Evolutionary conservation across 2,329 filamentous ascomycete species (phyloP).

Genomic region (Colletotrichum brevisporum): DNA sequence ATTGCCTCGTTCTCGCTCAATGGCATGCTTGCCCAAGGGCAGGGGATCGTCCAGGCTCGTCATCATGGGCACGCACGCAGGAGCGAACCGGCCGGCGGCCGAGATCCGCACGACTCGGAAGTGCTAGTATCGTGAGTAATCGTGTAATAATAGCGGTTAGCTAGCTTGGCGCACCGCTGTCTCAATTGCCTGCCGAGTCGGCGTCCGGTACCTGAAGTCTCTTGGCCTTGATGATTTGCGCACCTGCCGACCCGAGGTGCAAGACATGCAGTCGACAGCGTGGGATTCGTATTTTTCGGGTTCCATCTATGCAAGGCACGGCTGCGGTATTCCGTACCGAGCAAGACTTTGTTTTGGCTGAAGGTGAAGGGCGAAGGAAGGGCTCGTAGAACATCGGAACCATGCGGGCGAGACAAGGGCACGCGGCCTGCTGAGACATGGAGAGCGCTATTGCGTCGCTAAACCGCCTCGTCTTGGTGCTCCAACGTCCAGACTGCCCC

Average conservation of each 20-base stretch:
- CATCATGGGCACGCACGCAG: background rate
- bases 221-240: conserved; percentile 24
- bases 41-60: too few species aligned
- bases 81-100: background rate
- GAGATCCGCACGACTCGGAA: conserved; percentile 1
- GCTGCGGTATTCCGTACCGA: background rate
- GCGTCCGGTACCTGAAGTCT: conserved; percentile 4
- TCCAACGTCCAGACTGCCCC: background rate
- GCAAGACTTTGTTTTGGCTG: too few species aligned
- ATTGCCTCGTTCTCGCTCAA: background rate
- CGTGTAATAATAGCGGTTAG: background rate
- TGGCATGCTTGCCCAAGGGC: too few species aligned
- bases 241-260: conserved; percentile 21
- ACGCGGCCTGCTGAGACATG: conserved; percentile 12
- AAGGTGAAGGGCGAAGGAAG: background rate
- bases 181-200: conserved; percentile 20
- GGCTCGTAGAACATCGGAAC: conserved; percentile 1
- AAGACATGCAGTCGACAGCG: conserved; percentile 3
- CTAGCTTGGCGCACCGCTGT: background rate
- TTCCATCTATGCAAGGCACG: conserved; percentile 18
- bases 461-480: conserved; percentile 29
- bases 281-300: conserved; percentile 14
- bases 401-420: conserved; percentile 1
- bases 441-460: background rate
- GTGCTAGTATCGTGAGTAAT: background rate